Base-by-base conservation (phyloP, 129 eudicot species). In the Arctium lappa region DNA sequence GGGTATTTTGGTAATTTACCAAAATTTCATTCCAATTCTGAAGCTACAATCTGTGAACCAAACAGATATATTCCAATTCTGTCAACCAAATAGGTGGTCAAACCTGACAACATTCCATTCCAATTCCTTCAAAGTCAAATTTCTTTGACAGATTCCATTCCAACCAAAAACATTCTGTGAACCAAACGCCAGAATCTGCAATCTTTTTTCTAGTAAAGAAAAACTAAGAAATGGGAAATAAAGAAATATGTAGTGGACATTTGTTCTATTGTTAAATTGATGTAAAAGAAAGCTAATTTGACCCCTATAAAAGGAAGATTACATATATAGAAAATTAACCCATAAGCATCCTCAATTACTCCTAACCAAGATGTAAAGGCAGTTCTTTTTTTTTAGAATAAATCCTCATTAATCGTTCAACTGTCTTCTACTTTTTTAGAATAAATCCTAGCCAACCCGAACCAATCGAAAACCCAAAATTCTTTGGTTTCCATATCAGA, bases 381-480 rank as follows among this genome's bases (percentile, higher is more conserved):
- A 77, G 37, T 50, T 77, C 37, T 39, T 70, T 83, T 70, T 72
- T 77, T 77, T 48, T 29, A 77, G 82, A 83, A 83, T 76, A 83
- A 83, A 56, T 83, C 65, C 78, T 77, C 38, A 72, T 78, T 60
- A 77, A 33, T 82, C 62, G 38, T 71, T 73, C 40, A 63, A 63
- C 48, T 40, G 69, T 32, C 80, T n/a, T 73, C 40, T 63, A 48
- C 65, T 73, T 84, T 84, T 73, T 22, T 22, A 22, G 27, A 22
- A 22, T 22, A 22, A 22, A 22, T 22, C 27, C 27, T 22, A 22
- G 27, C 27, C 27, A 22, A 22, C 27, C 27, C 27, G 27, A 22
- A 22, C 27, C 27, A 22, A 22, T 22, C 27, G 27, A 22, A 22
- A 22, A 22, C 27, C 27, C 27, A 22, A 22, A 22, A 22, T 22